Percentiles rank a stretch among this genome's conserved stretches.
Evolutionary conservation across 768 basidiomycete species (phyloP).

Genomic region (Leccinum truebloodii): DNA sequence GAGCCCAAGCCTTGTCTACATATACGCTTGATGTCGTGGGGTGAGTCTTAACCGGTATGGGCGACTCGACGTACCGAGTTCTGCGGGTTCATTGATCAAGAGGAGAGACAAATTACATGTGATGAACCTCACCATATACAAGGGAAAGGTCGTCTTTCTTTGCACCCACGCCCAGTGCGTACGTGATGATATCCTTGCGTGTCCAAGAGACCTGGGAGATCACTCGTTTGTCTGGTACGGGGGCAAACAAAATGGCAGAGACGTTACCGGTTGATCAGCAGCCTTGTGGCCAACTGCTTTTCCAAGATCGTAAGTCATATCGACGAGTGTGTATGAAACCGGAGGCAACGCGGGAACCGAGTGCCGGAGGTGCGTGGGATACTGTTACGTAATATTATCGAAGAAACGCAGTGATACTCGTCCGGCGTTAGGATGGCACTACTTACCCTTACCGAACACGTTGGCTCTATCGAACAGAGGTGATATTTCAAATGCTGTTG

Average conservation of each 20-base stretch:
- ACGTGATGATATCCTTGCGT: slow-evolving; percentile 77
- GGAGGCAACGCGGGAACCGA: not conserved
- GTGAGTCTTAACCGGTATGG: not conserved
- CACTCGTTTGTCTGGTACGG: not conserved
- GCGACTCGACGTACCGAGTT: slow-evolving; percentile 45
- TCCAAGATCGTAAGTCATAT: slow-evolving; percentile 59
- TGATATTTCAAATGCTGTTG: not conserved
- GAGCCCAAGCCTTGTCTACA: slow-evolving; percentile 65
- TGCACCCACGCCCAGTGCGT: slow-evolving; percentile 80
- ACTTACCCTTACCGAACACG: not conserved
- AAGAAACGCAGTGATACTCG: not conserved
- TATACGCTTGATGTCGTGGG: not conserved
- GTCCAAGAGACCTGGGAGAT: slow-evolving; percentile 73
- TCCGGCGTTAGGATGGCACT: not conserved
- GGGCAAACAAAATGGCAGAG: not conserved
- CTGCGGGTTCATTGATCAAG: slow-evolving; percentile 29
- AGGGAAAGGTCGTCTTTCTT: slow-evolving; percentile 70
- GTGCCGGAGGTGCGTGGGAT: not conserved
- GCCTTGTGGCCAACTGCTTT: slow-evolving; percentile 64
- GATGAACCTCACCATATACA: slow-evolving; percentile 59
- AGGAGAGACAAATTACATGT: too few relatives aligned
- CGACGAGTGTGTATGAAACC: not conserved
- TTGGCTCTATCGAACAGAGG: not conserved
- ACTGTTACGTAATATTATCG: not conserved
- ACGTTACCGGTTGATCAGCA: slow-evolving; percentile 54